Evolutionary conservation across 192 early-diverging fungal genomes (phyloP), one percentile per base, ranked within the genome.

Genomic region (Dispira parvispora): DNA sequence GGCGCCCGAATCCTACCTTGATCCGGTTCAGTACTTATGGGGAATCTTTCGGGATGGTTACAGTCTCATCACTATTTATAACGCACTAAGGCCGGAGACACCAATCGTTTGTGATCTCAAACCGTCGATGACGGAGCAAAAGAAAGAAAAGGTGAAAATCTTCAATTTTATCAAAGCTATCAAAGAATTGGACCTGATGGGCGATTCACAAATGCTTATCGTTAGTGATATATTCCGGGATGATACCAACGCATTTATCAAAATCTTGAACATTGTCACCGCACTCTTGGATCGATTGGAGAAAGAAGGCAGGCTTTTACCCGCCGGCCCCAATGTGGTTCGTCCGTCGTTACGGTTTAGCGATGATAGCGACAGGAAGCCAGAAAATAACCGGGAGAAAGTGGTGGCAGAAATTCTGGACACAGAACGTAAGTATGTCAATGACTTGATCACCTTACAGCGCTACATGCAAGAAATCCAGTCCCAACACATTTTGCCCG

Each of bases 171-270:
- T 95, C 28, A 84, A 87, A 60, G 84, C 85, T n/a, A 93, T 92
- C 74, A 84, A 87, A 56, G 75, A 82, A 43, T 81, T 91, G 66
- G 76, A 87, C 1, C 67, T 89, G 54, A 76, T 83, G n/a, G 74
- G 73, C 38, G 82, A 93, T 44, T 85, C 91, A 54, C 77, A 87
- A 63, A 69, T 88, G 26, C 90, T 94, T 71, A 81, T 85, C 45
- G 83, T 96, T 55, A 80, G 89, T 8, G 91, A 93, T 56, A 73
- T 96, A 43, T 91, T 86, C 70, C 84, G 88, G 62, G 92, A 96
- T 68, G 90, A 98, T 68, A 98, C 92, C 42, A 94, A 93, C 72
- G 88, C 84, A 63, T 92, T 96, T 70, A 87, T 98, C 63, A 98
- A 92, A 82, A 94, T 94, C 21, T 79, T 96, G 43, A 86, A 92